A percentile compares a stretch with the other conserved stretches of the same genome.
Evolutionary conservation across 306 rosid species (phyloP).

Genomic region (Cucurbita pepo): DNA sequence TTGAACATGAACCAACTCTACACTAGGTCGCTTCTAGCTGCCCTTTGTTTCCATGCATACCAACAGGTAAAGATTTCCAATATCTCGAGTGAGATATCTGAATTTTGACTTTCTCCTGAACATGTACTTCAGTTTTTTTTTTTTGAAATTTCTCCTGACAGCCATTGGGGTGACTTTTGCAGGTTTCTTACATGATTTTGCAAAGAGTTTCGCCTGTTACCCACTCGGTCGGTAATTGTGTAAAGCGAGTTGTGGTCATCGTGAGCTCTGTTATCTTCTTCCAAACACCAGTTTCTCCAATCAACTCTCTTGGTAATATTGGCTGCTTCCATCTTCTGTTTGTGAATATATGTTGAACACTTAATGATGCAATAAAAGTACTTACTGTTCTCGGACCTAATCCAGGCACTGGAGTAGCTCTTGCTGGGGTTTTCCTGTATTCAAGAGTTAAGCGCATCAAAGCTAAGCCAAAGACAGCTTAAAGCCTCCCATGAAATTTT

Average conservation of each 20-base stretch:
- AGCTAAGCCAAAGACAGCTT: conserved; percentile 66
- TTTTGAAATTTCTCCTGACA: not conserved
- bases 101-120: not conserved
- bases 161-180: conserved; percentile 17
- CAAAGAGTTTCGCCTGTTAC: conserved; percentile 92
- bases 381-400: conserved; percentile 1
- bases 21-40: conserved; percentile 68
- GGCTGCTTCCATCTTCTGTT: conserved; percentile 8
- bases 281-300: conserved; percentile 64
- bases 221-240: conserved; percentile 83
- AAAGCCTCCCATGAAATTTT: conserved; percentile 19
- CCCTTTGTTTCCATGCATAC: conserved; percentile 87
- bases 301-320: conserved; percentile 65
- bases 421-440: conserved; percentile 82
- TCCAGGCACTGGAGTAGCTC: conserved; percentile 85
- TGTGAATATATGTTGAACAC: not conserved
- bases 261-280: conserved; percentile 92
- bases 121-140: not conserved
- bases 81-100: not conserved
- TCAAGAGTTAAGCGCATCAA: conserved; percentile 73
- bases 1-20: conserved; percentile 48
- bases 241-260: conserved; percentile 88
- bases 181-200: conserved; percentile 96
- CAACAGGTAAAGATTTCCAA: conserved; percentile 49
- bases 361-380: not conserved